Evolutionary conservation across 306 rosid genomes (phyloP), one percentile per base, ranked within the genome.

Genomic region (Herpetospermum pedunculosum): DNA sequence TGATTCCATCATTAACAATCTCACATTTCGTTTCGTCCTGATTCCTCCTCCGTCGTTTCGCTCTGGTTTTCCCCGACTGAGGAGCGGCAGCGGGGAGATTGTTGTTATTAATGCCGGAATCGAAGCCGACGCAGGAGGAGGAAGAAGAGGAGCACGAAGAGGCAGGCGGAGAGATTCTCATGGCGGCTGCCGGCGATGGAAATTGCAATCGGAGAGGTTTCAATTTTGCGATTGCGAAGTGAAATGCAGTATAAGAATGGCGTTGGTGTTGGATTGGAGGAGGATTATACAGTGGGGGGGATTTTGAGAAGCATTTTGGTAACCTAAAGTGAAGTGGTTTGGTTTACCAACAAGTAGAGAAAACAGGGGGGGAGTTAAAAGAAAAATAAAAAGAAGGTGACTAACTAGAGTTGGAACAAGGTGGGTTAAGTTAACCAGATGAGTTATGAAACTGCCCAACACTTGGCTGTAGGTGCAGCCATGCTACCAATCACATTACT

Each of bases 301-400:
- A 32, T 47, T 35, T 69, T 37, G 23, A 69, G 69, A 48, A 75
- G 68, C 47, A 55, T 76, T 68, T 79, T 82, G 90, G 85, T 86
- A 57, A 87, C 88, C 92, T 80, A 86, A 86, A 84, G 95, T 89
- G n/a, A n/a, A n/a, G n/a, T n/a, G n/a, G n/a, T n/a, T n/a, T n/a
- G 82, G 96, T 79, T 92, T 85, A 92, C 95, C 94, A 84, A 89
- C 84, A 81, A 83, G 47, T 14, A 7, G 46, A 73, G 35, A 15
- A n/a, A n/a, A n/a, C n/a, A n/a, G n/a, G n/a, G n/a, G n/a, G n/a
- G n/a, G 74, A 63, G 70, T 63, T 38, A 75, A 49, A 77, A 38
- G 57, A 40, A 47, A 34, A 35, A 32, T 58, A 8, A 48, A 44
- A 67, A 38, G 40, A 35, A 37, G 54, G 41, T 11, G 52, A 40